Evolutionary conservation across 1,284 basidiomycete species (phyloP), one percentile per base, ranked within the genome.

Genomic region (Exobasidium rhododendri): DNA sequence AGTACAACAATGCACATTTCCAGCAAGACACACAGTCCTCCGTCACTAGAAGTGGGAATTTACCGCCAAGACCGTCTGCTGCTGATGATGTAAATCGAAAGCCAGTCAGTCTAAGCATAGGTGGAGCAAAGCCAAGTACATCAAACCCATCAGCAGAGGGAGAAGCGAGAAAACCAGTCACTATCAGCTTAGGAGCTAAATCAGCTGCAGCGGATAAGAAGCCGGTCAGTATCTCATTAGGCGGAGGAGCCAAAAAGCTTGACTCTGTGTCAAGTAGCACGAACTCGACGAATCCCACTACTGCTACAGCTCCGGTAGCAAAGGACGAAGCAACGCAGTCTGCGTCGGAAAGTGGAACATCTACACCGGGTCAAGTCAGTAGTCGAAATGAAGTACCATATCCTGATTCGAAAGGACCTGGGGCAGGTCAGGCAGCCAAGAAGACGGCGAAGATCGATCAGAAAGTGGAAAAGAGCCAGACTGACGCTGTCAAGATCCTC

Each of bases 181-280:
- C 56, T 56, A 55, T 65, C 44, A 53, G 45, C 61, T 49, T 65
- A 22, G 62, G 62, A 20, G 59, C 61, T 4, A 64, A 61, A 60
- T 56, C 64, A 24, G 49, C 51, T n/a, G 52, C 61, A n/a, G 60
- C 66, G 32, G 30, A 47, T 44, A 63, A 71, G 43, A 75, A 77
- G 60, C 73, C 76, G 22, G 75, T 77, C 58, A 76, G 70, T 62
- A 74, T 77, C 53, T 76, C 74, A n/a, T 67, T 77, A 26, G 75
- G 75, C 28, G 74, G 71, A n/a, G 70, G 64, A n/a, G 69, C 70
- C 22, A 22, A 24, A 17, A 45, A 43, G 14, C 14, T 46, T 10
- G 60, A 63, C 32, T n/a, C n/a, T n/a, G n/a, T n/a, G n/a, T n/a
- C n/a, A n/a, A n/a, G n/a, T n/a, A n/a, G n/a, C n/a, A n/a, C n/a